phyloP scores from a whole-genome alignment of 179 eudicot species.

The Spinacia oleracea region DNA sequence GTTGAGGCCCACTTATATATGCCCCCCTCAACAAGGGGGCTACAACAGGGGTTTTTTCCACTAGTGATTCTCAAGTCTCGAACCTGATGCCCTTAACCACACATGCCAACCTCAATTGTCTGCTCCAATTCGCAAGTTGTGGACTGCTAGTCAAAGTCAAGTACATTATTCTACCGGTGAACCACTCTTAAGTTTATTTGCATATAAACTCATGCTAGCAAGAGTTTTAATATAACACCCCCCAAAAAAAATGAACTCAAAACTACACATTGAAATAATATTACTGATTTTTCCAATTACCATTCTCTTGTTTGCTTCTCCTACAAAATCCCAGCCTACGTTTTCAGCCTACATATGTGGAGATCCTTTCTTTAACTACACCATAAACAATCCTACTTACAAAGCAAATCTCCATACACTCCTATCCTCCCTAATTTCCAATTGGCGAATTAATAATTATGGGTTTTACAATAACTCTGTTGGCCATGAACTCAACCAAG shows the following conservation, averaged over 20 bases:
- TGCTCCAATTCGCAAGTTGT: neutral
- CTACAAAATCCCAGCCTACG: neutral
- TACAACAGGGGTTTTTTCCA: no score
- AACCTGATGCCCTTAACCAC: no score
- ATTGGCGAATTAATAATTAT: conserved; percentile 20
- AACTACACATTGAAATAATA: neutral
- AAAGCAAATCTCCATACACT: conserved; percentile 33
- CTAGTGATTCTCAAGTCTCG: no score
- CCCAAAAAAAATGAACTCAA: neutral
- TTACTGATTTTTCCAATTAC: neutral
- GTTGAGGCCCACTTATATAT: no score
- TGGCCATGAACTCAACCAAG: conserved; percentile 25
- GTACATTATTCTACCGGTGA: neutral
- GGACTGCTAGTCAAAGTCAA: neutral
- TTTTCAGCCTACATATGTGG: neutral
- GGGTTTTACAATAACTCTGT: conserved; percentile 37
- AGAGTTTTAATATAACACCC: neutral
- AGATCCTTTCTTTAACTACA: neutral
- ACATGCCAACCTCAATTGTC: no score
- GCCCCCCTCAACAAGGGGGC: no score
- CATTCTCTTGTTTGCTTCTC: neutral
- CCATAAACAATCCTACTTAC: conserved; percentile 16
- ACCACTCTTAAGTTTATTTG: neutral
- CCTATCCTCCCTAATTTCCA: conserved; percentile 34
- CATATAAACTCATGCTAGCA: neutral